Percentiles rank a stretch among this genome's conserved stretches.
phyloP scores from a whole-genome alignment of 179 eudicot genomes.

The Camellia oleifera region DNA sequence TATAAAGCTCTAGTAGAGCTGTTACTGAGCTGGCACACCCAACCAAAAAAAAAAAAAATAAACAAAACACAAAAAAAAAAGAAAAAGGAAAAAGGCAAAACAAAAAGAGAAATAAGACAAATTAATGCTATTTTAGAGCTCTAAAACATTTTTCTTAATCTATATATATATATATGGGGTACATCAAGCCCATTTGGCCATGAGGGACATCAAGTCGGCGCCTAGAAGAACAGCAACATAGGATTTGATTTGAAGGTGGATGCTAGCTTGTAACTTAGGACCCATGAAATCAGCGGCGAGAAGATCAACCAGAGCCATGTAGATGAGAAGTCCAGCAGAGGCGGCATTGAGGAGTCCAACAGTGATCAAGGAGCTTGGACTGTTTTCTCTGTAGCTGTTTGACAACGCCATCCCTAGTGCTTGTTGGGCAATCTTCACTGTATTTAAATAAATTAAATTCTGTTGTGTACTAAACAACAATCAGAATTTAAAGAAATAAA shows the following conservation, averaged over 20 bases:
- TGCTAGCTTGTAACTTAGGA: slow-evolving; percentile 27
- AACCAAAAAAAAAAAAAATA: too few relatives aligned
- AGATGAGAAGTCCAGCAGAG: slow-evolving; percentile 39
- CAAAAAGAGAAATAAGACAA: too few relatives aligned
- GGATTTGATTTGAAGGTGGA: slow-evolving; percentile 34
- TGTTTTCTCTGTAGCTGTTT: slow-evolving; percentile 30
- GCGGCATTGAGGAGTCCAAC: slow-evolving; percentile 35
- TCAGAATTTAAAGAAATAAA: too few relatives aligned
- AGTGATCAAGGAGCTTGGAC: slow-evolving; percentile 29
- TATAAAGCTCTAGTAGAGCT: too few relatives aligned
- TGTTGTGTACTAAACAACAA: too few relatives aligned
- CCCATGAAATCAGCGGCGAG: slow-evolving; percentile 45
- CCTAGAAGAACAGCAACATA: slow-evolving; percentile 36
- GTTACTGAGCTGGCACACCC: too few relatives aligned
- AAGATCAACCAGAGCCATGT: slow-evolving; percentile 46
- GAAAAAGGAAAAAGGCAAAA: too few relatives aligned
- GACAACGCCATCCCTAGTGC: slow-evolving; percentile 30
- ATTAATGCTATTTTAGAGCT: too few relatives aligned
- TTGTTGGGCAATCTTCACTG: too few relatives aligned
- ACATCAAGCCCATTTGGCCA: slow-evolving; percentile 39
- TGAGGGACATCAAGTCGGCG: slow-evolving; percentile 38
- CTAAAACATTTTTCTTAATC: too few relatives aligned
- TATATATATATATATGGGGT: neutral
- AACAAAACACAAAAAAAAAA: too few relatives aligned
- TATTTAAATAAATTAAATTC: too few relatives aligned